Base-by-base conservation (phyloP, 352 stramenopile genomes). In the Plasmopara halstedii region DNA sequence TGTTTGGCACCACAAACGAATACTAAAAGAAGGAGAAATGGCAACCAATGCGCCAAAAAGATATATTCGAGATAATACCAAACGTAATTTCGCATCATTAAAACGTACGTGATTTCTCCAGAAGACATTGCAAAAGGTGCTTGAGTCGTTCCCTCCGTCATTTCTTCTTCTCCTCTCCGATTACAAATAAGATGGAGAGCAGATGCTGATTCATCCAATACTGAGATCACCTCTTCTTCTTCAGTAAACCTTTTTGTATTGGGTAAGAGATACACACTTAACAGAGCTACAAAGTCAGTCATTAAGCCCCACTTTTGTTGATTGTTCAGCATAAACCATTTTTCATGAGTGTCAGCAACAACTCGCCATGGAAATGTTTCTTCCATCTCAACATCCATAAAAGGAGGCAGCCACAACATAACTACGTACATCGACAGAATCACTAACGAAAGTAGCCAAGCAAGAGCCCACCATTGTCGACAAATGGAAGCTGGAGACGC, bases 251-350 rank as follows among this genome's bases (percentile, higher is more conserved):
- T 58, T 25, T 80, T 63, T 0, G 79, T 85, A 42, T 75, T 55
- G 1, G 78, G 75, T 2, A 94, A 62, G 44, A 87, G 62, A 40
- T 90, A 88, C 4, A 83, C 59, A 19, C 65, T 74, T 21, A 90
- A 37, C 1, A 94, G 58, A 4, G 67, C 56, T 17, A 88, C 50
- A 29, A 91, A 94, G 43, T 94, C 82, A 6, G 75, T 50, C 41
- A 94, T 62, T 9, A 91, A 42, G 0, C 67, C 75, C 82, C 82
- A 94, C 36, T 84, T 84, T 44, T 89, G 70, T 39, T 94, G 79
- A 26, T 76, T 65, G 27, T 53, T 73, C 8, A 91, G 35, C 18
- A 81, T 57, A 15, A 83, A 61, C 73, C 76, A 94, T 35, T 67
- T 69, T 41, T 88, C 73, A 23, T 88, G 65, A 3, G 58, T 66